Evolutionary conservation across 257 asterid genomes (phyloP).

Genomic region (Primulina tabacum): DNA sequence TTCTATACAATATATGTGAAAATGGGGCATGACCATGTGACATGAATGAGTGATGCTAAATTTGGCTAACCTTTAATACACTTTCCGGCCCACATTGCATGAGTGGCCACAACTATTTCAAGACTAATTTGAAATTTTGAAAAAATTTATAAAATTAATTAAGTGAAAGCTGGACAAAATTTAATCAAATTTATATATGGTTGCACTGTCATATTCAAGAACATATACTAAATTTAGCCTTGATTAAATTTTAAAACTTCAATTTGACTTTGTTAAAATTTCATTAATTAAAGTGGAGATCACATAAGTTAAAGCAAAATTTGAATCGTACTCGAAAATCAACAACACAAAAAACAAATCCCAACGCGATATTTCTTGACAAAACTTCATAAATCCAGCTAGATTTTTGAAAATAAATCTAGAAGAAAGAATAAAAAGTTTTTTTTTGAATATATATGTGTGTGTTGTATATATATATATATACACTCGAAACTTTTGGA

Average conservation of each 20-base stretch:
- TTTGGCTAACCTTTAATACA: constrained; percentile 8
- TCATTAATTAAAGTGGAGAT: too few species aligned
- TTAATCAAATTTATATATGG: constrained; percentile 3
- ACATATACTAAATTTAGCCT: background rate
- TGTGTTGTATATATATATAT: too few species aligned
- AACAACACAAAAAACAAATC: background rate
- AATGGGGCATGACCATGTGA: background rate
- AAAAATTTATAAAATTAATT: background rate
- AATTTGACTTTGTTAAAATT: too few species aligned
- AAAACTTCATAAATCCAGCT: background rate
- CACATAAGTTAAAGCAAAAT: constrained; percentile 1
- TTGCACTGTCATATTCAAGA: constrained; percentile 25
- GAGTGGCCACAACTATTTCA: constrained; percentile 23
- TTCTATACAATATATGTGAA: background rate
- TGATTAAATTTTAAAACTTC: background rate
- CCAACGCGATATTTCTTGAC: background rate
- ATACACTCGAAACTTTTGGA: background rate
- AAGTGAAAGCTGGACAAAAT: constrained; percentile 1
- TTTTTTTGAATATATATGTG: too few species aligned
- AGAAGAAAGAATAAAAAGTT: too few species aligned
- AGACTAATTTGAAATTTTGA: background rate
- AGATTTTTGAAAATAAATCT: background rate
- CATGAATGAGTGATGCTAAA: constrained; percentile 19
- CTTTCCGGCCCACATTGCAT: constrained; percentile 14
- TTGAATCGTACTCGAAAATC: background rate